These are phyloP conservation scores for Xylaria acuta DNA, from an alignment of 495 filamentous ascomycete species.

Conservation along the genomic window DNA sequence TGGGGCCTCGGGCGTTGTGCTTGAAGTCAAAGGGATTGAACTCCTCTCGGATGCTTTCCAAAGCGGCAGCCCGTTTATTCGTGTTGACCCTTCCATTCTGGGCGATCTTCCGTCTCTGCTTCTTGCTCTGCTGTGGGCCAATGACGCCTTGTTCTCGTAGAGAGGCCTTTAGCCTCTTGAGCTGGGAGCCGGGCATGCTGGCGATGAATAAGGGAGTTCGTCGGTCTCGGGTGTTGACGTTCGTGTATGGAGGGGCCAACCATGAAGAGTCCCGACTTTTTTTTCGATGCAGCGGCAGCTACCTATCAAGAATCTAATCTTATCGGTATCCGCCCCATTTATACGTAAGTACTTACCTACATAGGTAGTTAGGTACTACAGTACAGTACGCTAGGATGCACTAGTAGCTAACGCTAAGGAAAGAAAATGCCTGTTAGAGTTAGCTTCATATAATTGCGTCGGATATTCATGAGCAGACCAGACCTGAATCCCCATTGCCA, in stretches of 20 bases:
- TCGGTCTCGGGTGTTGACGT: background rate
- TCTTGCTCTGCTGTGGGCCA: slow-evolving; percentile 89
- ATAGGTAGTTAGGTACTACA: too few relatives aligned
- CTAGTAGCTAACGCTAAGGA: background rate
- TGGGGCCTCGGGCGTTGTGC: slow-evolving; percentile 67
- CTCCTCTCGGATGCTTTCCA: slow-evolving; percentile 85
- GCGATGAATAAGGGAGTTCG: background rate
- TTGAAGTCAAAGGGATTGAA: slow-evolving; percentile 99
- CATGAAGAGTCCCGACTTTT: slow-evolving; percentile 31
- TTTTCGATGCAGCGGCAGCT: slow-evolving; percentile 30
- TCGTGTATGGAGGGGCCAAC: slow-evolving; percentile 5
- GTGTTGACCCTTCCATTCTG: slow-evolving; percentile 65
- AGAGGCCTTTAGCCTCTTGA: slow-evolving; percentile 93
- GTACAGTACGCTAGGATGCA: too few relatives aligned
- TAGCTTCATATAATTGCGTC: background rate
- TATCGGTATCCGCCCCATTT: background rate
- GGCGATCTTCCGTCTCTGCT: slow-evolving; percentile 77
- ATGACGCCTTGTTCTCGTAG: slow-evolving; percentile 85
- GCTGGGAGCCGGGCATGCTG: slow-evolving; percentile 89
- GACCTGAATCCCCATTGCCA: slow-evolving; percentile 7
- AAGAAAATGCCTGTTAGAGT: background rate
- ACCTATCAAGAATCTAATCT: background rate
- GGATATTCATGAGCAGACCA: background rate
- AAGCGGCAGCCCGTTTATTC: slow-evolving; percentile 71
- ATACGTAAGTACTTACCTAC: background rate